phyloP scores from a whole-genome alignment of 805 yeast genomes.

The Diddensiella caesifluorescens region DNA sequence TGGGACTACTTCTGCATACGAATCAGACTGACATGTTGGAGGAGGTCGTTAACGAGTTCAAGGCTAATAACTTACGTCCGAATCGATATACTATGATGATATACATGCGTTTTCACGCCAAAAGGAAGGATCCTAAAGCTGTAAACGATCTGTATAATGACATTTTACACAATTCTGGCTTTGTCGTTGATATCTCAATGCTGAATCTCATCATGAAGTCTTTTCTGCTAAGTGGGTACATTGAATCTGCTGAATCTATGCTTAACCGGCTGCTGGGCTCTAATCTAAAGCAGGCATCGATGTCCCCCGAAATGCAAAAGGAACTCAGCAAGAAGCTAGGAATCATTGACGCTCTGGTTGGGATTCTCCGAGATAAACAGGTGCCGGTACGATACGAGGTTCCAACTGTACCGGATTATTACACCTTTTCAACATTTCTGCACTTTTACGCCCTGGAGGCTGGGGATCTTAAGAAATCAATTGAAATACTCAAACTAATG shows the following conservation, averaged over 20 bases:
- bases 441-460: constrained; percentile 19
- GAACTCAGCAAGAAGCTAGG: constrained; percentile 16
- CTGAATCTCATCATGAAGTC: constrained; percentile 23
- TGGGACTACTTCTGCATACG: constrained; percentile 25
- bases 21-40: constrained; percentile 15
- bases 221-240: constrained; percentile 21
- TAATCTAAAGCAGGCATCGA: not conserved
- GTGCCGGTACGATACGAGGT: constrained; percentile 10
- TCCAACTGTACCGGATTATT: constrained; percentile 19
- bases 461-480: constrained; percentile 20
- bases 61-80: constrained; percentile 15
- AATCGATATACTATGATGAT: constrained; percentile 32
- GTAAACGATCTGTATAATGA: constrained; percentile 16
- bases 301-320: constrained; percentile 2
- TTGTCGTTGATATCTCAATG: constrained; percentile 26
- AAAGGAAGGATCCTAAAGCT: constrained; percentile 14
- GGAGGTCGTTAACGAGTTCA: constrained; percentile 17
- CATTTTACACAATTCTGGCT: constrained; percentile 19
- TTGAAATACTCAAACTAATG: constrained; percentile 22
- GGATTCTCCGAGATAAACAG: constrained; percentile 2
- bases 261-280: not conserved
- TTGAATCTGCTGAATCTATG: not conserved
- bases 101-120: constrained; percentile 21
- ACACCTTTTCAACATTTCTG: constrained; percentile 22
- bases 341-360: constrained; percentile 17